These are phyloP conservation scores for Pyrus hybrid DNA, from an alignment of 331 rosid species.

Conservation along the genomic window DNA sequence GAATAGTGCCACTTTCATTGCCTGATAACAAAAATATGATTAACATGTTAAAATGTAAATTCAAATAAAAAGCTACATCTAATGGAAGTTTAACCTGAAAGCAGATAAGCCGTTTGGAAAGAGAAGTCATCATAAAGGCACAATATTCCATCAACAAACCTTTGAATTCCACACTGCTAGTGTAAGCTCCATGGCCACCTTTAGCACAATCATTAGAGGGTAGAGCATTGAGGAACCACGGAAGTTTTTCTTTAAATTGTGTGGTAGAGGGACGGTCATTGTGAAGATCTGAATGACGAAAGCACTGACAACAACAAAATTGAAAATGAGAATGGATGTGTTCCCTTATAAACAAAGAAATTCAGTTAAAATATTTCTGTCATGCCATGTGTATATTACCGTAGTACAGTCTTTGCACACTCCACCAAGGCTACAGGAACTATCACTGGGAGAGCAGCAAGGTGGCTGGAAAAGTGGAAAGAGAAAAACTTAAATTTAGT, in stretches of 20 bases:
- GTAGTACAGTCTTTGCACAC: conserved; percentile 91
- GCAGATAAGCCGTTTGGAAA: not conserved
- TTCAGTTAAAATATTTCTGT: conserved; percentile 3
- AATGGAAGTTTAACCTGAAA: not conserved
- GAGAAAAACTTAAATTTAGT: conserved; percentile 19
- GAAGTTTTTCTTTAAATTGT: conserved; percentile 83
- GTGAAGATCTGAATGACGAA: conserved; percentile 68
- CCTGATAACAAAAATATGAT: conserved; percentile 32
- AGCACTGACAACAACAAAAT: conserved; percentile 57
- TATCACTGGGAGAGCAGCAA: conserved; percentile 66
- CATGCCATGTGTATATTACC: conserved; percentile 37
- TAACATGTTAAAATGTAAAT: conserved; percentile 4
- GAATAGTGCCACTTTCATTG: conserved; percentile 66
- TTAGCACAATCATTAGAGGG: conserved; percentile 99
- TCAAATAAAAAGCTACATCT: not conserved
- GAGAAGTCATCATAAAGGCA: not conserved
- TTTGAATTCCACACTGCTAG: conserved; percentile 84
- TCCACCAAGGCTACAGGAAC: conserved; percentile 58
- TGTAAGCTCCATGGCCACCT: conserved; percentile 99
- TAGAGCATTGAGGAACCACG: conserved; percentile 89
- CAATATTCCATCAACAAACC: conserved; percentile 38
- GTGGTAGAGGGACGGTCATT: conserved; percentile 72
- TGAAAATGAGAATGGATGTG: conserved; percentile 12
- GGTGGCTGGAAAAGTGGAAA: conserved; percentile 92
- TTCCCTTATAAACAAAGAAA: not conserved